phyloP scores from a whole-genome alignment of 805 yeast species.

The Lachancea cidri region DNA sequence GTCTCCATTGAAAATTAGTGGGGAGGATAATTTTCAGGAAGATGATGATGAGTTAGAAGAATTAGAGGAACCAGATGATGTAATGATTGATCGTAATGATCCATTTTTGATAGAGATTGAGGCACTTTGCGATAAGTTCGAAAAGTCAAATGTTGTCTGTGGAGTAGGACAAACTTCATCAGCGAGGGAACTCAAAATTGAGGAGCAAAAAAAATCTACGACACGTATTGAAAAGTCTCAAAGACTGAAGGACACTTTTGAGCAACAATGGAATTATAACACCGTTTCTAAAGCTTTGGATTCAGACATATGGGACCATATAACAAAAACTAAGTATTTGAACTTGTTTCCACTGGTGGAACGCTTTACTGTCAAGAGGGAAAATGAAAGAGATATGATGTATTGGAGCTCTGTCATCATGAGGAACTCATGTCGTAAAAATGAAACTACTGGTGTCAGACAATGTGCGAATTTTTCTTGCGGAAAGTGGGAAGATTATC shows the following conservation, averaged over 20 bases:
- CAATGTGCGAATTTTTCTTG: constrained; percentile 93
- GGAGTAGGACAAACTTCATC: too few relatives aligned
- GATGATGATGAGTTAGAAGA: background rate
- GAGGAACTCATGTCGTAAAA: constrained; percentile 91
- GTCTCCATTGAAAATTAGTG: constrained; percentile 5
- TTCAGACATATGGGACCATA: constrained; percentile 27
- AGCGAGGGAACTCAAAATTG: too few relatives aligned
- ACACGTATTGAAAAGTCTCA: background rate
- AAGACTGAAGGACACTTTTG: constrained; percentile 14
- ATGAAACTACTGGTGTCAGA: constrained; percentile 79
- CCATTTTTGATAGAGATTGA: constrained; percentile 18
- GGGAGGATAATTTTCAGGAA: background rate
- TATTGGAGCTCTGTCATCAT: constrained; percentile 98
- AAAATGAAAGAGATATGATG: constrained; percentile 71
- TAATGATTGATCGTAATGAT: constrained; percentile 6
- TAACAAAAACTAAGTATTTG: constrained; percentile 42
- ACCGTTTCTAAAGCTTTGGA: constrained; percentile 31
- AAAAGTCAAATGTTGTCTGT: too few relatives aligned
- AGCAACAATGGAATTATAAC: constrained; percentile 42
- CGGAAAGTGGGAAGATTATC: constrained; percentile 89
- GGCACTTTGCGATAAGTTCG: background rate
- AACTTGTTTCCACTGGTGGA: constrained; percentile 91
- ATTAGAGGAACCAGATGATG: constrained; percentile 1
- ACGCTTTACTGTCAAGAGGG: constrained; percentile 66
- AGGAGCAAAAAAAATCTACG: background rate